A percentile compares a stretch with the other conserved stretches of the same genome.
phyloP scores from a whole-genome alignment of 1,284 basidiomycete species.

The Papiliotrema laurentii region DNA sequence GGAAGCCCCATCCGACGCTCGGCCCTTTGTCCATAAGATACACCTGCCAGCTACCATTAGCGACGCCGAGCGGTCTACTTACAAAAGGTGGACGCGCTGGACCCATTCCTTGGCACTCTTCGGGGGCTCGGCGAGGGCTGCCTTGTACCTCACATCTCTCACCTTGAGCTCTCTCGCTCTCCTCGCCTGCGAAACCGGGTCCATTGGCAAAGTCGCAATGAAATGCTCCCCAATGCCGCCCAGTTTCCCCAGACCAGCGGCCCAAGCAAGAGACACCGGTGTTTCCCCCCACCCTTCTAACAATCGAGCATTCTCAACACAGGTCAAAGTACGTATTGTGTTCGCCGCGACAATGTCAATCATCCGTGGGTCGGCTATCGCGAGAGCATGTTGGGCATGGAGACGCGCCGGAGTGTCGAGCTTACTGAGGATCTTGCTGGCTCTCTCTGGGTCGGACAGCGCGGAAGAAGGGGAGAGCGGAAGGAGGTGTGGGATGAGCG shows the following conservation, averaged over 20 bases:
- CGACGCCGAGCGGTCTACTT: conserved; percentile 7
- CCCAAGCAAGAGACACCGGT: conserved; percentile 20
- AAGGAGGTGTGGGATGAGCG: conserved; percentile 25
- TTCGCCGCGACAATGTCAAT: conserved; percentile 36
- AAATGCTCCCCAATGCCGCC: conserved; percentile 27
- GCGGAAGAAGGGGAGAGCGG: conserved; percentile 16
- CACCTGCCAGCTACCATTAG: conserved; percentile 31
- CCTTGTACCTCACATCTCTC: conserved; percentile 22
- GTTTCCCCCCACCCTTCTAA: conserved; percentile 40
- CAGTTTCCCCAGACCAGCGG: conserved; percentile 32
- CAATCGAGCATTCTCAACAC: conserved; percentile 25
- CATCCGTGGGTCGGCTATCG: conserved; percentile 26
- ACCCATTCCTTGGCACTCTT: conserved; percentile 21
- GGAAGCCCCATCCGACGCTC: conserved; percentile 18
- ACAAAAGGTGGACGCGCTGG: conserved; percentile 41
- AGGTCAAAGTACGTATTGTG: conserved; percentile 18
- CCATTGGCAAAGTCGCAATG: conserved; percentile 3
- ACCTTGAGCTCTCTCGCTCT: conserved; percentile 19
- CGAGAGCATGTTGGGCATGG: conserved; percentile 19
- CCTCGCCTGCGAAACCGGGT: conserved; percentile 8
- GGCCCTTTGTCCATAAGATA: conserved; percentile 23
- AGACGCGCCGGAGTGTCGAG: conserved; percentile 21
- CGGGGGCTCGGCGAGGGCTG: conserved; percentile 20
- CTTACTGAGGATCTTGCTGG: conserved; percentile 10
- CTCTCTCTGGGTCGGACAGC: conserved; percentile 6